Evolutionary conservation across 2,329 filamentous ascomycete species (phyloP), one percentile per base, ranked within the genome.

Genomic region (Sarocladiaceae sp.): DNA sequence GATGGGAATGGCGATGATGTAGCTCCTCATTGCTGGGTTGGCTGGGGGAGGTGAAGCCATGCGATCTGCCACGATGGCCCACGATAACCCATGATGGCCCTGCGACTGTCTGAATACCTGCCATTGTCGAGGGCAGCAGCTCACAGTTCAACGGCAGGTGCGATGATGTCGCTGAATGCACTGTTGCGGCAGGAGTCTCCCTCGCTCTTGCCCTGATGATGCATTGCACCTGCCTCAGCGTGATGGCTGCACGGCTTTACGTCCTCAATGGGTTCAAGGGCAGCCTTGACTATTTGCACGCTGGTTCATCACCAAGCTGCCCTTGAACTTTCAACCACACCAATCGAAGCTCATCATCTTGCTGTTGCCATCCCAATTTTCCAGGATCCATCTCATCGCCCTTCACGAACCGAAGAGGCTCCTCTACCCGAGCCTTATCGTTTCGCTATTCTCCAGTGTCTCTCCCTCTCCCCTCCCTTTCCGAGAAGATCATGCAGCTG

Each of bases 121-220:
- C n/a, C n/a, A n/a, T n/a, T n/a, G n/a, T n/a, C n/a, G n/a, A n/a
- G n/a, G n/a, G n/a, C n/a, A 12, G 35, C 35, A 37, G 35, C 8
- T 31, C 8, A 31, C 29, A 15, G 29, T 31, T 12, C 10, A 20
- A n/a, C 40, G 11, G 40, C 22, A 22, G 40, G 15, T 44, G 22
- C 40, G n/a, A 44, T 44, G 40, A 44, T 44, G 40, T 44, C 40
- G 40, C 40, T 28, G 22, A 44, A 44, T 44, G 8, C 22, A 44
- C 40, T 26, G 23, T n/a, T n/a, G 40, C 40, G 40, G 40, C 40
- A 44, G 40, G 40, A n/a, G 28, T 23, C 40, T 44, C 40, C 40
- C 40, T 44, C 23, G 40, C 8, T 44, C 22, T 26, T 44, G 40
- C 40, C 40, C 40, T 26, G 22, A 13, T 44, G 40, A 44, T 44